Base-by-base conservation (phyloP, 495 filamentous ascomycete species). In the Talaromyces nanjingensis region DNA sequence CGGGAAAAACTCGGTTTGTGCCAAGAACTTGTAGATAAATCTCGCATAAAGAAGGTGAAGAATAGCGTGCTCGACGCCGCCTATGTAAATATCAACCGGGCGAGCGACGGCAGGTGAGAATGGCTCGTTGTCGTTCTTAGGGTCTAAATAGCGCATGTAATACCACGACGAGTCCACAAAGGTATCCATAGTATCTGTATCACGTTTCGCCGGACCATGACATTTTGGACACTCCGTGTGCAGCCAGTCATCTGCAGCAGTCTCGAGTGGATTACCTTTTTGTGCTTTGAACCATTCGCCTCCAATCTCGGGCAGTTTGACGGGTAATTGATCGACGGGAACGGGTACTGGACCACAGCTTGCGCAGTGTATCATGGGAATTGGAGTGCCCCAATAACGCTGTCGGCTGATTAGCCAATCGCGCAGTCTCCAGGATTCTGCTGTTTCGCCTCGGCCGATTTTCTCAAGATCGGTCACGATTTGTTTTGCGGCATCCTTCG, bases 91-190 rank as follows among this genome's bases (percentile, higher is more conserved):
- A 69, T 96, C 90, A 2, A 96, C 91, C 0, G 92, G 91, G 33
- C 83, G 80, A 16, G 83, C 88, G 11, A 76, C 71, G 9, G 81
- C 74, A 45, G 85, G 72, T 0, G 82, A 85, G 66, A 96, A 87
- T 0, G 84, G 89, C 12, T 71, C 71, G 12, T 81, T 71, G 42
- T 78, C 69, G 68, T 93, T 92, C 2, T 86, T 74, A 1, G 88
- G 72, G 65, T 93, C 89, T 42, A 87, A 71, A 69, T 90, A 96
- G 0, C 91, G 84, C 78, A 93, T 84, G 67, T 84, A 96, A 71
- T 96, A 96, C 92, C 92, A 96, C 53, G 90, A 93, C 0, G 90
- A 93, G 73, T 96, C 92, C 42, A 96, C 91, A 72, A 96, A 96
- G 0, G 92, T 96, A 72, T 96, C 92, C 92, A 96, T 96, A 0